A percentile compares a stretch with the other conserved stretches of the same genome.
phyloP scores from a whole-genome alignment of 805 yeast genomes.

The Saccharomyces paradoxus region DNA sequence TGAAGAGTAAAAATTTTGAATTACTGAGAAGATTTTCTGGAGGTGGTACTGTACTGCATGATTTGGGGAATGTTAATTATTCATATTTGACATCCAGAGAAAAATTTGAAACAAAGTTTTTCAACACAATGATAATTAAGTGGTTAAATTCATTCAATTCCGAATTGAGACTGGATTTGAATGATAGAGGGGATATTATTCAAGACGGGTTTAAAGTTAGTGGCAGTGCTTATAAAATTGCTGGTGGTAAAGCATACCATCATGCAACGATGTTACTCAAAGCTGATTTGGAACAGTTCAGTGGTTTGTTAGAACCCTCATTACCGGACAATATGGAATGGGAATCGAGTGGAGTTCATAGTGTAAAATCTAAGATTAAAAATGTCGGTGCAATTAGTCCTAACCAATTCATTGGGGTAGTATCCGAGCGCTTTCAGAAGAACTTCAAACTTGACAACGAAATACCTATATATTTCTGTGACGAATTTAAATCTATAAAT shows the following conservation, averaged over 20 bases:
- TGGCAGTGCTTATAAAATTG: slow-evolving; percentile 87
- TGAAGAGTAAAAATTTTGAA: slow-evolving; percentile 48
- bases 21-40: slow-evolving; percentile 77
- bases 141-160: slow-evolving; percentile 14
- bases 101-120: slow-evolving; percentile 52
- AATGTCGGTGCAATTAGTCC: slow-evolving; percentile 47
- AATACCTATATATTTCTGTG: slow-evolving; percentile 23
- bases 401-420: slow-evolving; percentile 25
- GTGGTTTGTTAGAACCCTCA: slow-evolving; percentile 49
- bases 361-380: slow-evolving; percentile 73
- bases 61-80: slow-evolving; percentile 78
- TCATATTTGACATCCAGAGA: slow-evolving; percentile 66
- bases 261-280: slow-evolving; percentile 91
- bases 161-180: slow-evolving; percentile 37
- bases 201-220: slow-evolving; percentile 56
- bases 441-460: slow-evolving; percentile 17
- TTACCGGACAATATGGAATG: slow-evolving; percentile 38
- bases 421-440: slow-evolving; percentile 20
- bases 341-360: slow-evolving; percentile 49
- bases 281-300: slow-evolving; percentile 52
- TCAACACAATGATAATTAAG: slow-evolving; percentile 42
- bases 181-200: slow-evolving; percentile 74
- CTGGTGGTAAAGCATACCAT: slow-evolving; percentile 76
- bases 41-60: slow-evolving; percentile 97
- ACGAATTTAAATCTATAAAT: slow-evolving; percentile 25